Conservation (phyloP, 768 basidiomycete species). For the Mycena vulgaris region DNA sequence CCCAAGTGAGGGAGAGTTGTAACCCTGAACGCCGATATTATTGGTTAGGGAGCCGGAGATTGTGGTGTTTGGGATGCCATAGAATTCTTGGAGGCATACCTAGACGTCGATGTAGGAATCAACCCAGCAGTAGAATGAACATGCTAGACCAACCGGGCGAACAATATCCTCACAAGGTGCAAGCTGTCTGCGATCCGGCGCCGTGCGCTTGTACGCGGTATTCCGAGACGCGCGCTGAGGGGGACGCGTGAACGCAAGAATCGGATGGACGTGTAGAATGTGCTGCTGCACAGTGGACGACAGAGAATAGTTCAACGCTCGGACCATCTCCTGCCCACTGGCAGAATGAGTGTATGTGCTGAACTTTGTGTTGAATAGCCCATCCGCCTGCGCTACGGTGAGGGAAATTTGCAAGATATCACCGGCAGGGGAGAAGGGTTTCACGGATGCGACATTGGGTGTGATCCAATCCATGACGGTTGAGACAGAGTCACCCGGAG, state of each 20-base stretch:
- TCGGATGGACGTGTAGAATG: conserved; percentile 21
- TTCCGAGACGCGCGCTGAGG: conserved; percentile 9
- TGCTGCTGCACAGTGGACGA: conserved; percentile 10
- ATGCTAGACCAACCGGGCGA: conserved; percentile 17
- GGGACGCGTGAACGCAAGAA: conserved; percentile 18
- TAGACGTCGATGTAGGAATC: conserved; percentile 8
- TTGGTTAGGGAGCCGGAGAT: conserved; percentile 25
- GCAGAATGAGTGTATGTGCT: conserved; percentile 9
- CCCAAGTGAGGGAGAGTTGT: conserved; percentile 10
- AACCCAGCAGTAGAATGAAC: conserved; percentile 7
- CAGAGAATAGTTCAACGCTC: conserved; percentile 21
- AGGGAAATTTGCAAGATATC: conserved; percentile 22
- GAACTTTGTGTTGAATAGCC: conserved; percentile 17
- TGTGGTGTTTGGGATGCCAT: conserved; percentile 26
- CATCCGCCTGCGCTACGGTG: conserved; percentile 20
- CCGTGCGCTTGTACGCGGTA: conserved; percentile 12
- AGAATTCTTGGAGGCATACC: conserved; percentile 27
- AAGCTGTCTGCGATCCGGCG: conserved; percentile 23
- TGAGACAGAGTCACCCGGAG: conserved; percentile 9
- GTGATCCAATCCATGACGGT: conserved; percentile 18
- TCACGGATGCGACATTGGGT: conserved; percentile 21
- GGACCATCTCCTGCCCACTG: conserved; percentile 15
- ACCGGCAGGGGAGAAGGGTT: conserved; percentile 26
- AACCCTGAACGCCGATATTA: conserved; percentile 25
- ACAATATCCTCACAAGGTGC: conserved; percentile 26